Evolutionary conservation across 108 stramenopile genomes (phyloP).

Genomic region (Bacterosira constricta): DNA sequence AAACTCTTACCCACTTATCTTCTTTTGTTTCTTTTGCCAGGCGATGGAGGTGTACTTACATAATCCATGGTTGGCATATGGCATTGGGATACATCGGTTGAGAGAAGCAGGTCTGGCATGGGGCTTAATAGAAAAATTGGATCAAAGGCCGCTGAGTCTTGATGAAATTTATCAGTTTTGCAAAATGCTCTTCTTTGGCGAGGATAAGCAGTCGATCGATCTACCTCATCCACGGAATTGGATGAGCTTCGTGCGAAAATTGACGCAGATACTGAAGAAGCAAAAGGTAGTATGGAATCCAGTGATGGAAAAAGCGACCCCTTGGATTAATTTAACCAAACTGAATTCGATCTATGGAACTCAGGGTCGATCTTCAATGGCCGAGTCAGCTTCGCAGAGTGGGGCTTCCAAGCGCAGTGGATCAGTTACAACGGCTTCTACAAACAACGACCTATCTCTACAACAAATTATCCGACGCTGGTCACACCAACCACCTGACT

Average conservation of each 20-base stretch:
- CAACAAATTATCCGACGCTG: not conserved
- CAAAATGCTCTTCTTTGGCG: conserved; percentile 26
- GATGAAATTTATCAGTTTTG: conserved; percentile 49
- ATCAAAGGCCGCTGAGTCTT: conserved; percentile 53
- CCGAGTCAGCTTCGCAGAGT: too few species aligned
- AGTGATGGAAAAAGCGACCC: conserved; percentile 24
- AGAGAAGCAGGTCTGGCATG: conserved; percentile 68
- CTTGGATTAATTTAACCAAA: conserved; percentile 50
- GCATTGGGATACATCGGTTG: conserved; percentile 61
- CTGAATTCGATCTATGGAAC: conserved; percentile 12
- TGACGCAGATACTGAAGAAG: conserved; percentile 5
- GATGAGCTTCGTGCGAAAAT: conserved; percentile 1
- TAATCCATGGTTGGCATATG: conserved; percentile 82
- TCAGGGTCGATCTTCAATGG: not conserved
- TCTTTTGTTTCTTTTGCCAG: too few species aligned
- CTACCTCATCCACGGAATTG: conserved; percentile 4
- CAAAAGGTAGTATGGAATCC: conserved; percentile 57
- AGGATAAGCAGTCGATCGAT: not conserved
- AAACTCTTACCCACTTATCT: not conserved
- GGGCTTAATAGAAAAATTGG: conserved; percentile 61
- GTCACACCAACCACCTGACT: not conserved
- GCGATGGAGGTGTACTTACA: conserved; percentile 63
- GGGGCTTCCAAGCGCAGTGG: too few species aligned
- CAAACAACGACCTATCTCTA: too few species aligned
- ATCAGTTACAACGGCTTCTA: too few species aligned